Evolutionary conservation across 208 protist species (phyloP), one percentile per base, ranked within the genome.

Genomic region (Angomonas ambiguus): DNA sequence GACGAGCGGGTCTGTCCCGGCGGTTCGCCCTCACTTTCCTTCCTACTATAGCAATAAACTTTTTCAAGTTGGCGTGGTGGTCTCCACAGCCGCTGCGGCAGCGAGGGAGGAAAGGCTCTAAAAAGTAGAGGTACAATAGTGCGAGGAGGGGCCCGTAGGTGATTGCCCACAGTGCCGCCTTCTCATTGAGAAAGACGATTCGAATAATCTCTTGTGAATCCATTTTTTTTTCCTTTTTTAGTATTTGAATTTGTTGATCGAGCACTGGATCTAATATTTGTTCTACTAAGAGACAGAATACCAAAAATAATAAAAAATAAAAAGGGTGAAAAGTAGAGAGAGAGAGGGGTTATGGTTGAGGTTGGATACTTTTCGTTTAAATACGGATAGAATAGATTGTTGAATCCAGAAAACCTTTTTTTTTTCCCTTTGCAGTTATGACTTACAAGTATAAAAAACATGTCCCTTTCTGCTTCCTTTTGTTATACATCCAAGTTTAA

Each of bases 161-260:
- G 31, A 62, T 35, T 5, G 57, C 57, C 28, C 20, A 62, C 31
- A 27, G 24, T 2, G 57, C 57, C 28, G 57, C 57, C 53, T 59
- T 35, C 24, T 30, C 53, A 32, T 59, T 59, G 28, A 59, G 16
- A n/a, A 53, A 53, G 45, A 53, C 24, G 8, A 53, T 22, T 22
- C 16, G 3, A 5, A 53, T 27, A n/a, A 53, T 24, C 24, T 53
- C 45, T 53, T 53, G 45, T 8, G 45, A 22, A 20, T 5, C 8
- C 45, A 53, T 53, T 53, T 53, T 53, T 27, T 53, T 33, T n/a
- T 59, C 13, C 34, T 30, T 32, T 30, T 35, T 32, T 59, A 6
- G n/a, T 35, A 35, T 45, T 31, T 62, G 1, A 45, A 24, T 25
- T 2, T 41, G 34, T 45, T 41, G 35, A 30, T 2, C 30, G 53